These are phyloP conservation scores for Kwoniella pini DNA, from an alignment of 768 basidiomycete species.

Conservation along the genomic window DNA sequence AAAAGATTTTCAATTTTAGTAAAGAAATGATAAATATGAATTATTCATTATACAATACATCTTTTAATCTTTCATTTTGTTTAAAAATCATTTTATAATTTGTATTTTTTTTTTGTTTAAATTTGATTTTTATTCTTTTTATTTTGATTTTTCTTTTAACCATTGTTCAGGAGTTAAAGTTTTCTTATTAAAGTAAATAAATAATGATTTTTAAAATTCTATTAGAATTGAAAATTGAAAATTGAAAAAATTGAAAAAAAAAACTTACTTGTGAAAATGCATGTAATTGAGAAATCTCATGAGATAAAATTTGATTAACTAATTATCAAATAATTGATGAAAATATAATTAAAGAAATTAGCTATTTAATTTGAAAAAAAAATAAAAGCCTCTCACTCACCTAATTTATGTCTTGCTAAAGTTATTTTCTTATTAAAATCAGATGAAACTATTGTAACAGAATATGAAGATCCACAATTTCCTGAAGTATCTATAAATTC, in stretches of 20 bases:
- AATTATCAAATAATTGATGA: no score
- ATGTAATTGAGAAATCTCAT: constrained; percentile 48
- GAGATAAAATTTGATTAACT: constrained; percentile 50
- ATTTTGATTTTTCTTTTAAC: constrained; percentile 42
- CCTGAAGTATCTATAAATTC: constrained; percentile 53
- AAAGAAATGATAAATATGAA: no score
- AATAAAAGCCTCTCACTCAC: constrained; percentile 48
- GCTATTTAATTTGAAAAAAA: background rate
- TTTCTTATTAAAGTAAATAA: constrained; percentile 32
- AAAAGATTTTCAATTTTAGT: no score
- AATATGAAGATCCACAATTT: constrained; percentile 52
- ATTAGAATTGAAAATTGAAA: no score
- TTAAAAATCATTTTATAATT: background rate
- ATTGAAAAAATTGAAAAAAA: no score
- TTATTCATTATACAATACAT: no score
- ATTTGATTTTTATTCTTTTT: no score
- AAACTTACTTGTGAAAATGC: constrained; percentile 51
- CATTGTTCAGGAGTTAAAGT: constrained; percentile 52
- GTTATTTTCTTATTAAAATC: constrained; percentile 52
- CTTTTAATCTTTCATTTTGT: no score
- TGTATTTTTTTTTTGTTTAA: no score
- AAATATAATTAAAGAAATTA: background rate
- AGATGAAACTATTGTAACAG: constrained; percentile 48
- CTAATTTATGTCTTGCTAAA: constrained; percentile 50
- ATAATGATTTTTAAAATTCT: no score